phyloP scores from a whole-genome alignment of 2,329 filamentous ascomycete genomes.

The Trichoderma aggressivum region DNA sequence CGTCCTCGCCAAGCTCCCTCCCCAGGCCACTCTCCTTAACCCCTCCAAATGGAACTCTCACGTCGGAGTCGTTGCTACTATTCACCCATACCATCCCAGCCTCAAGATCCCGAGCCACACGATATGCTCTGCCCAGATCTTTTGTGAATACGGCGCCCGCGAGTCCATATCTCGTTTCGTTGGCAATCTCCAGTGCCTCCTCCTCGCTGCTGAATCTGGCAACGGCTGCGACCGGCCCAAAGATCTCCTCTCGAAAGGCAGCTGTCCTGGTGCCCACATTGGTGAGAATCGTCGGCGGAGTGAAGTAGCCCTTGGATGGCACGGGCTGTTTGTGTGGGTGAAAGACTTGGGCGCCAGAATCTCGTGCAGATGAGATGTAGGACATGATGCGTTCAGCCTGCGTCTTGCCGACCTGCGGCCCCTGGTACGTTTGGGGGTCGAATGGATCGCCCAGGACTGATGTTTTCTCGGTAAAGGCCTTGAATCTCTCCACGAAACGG shows the following conservation, averaged over 20 bases:
- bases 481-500: conserved; percentile 61
- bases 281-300: conserved; percentile 30
- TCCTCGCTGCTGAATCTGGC: conserved; percentile 29
- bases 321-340: conserved; percentile 17
- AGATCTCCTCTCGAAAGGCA: conserved; percentile 32
- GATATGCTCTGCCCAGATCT: conserved; percentile 43
- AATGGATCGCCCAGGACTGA: conserved; percentile 64
- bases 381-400: conserved; percentile 64
- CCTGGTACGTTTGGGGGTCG: conserved; percentile 60
- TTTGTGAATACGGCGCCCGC: conserved; percentile 54
- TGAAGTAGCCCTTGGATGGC: conserved; percentile 28
- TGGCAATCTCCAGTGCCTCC: conserved; percentile 30
- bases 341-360: conserved; percentile 55
- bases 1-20: conserved; percentile 32
- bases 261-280: conserved; percentile 24
- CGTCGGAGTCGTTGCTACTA: conserved; percentile 33
- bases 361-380: conserved; percentile 63
- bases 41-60: conserved; percentile 32
- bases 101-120: conserved; percentile 48
- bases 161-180: conserved; percentile 50
- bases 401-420: conserved; percentile 62
- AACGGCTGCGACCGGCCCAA: conserved; percentile 31
- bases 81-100: conserved; percentile 48
- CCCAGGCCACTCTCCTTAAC: conserved; percentile 34
- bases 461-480: conserved; percentile 49